A percentile compares a stretch with the other conserved stretches of the same genome.
phyloP scores from a whole-genome alignment of 805 yeast genomes.

The Tetrapisispora iriomotensis region DNA sequence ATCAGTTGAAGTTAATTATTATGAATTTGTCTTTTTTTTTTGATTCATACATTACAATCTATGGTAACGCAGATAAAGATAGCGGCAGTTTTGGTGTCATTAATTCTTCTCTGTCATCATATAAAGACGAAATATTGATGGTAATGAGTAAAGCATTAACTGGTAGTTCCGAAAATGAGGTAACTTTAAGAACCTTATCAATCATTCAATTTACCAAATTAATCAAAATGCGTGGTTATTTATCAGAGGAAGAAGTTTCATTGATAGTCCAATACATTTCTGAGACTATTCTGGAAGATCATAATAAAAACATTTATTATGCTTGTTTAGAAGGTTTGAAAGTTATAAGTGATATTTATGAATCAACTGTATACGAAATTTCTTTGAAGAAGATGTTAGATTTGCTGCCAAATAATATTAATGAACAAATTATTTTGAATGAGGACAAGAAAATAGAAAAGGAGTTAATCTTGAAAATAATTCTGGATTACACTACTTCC shows the following conservation, averaged over 20 bases:
- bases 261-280: conserved; percentile 56
- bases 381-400: conserved; percentile 44
- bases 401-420: conserved; percentile 39
- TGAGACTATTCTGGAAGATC: conserved; percentile 47
- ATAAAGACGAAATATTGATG: conserved; percentile 59
- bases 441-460: conserved; percentile 21
- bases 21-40: conserved; percentile 52
- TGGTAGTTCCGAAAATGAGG: conserved; percentile 57
- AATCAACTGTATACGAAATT: conserved; percentile 37
- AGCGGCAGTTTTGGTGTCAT: conserved; percentile 3
- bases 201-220: conserved; percentile 54
- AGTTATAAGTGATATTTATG: conserved; percentile 27
- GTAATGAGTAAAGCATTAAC: conserved; percentile 60
- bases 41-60: conserved; percentile 39
- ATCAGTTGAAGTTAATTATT: conserved; percentile 50
- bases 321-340: conserved; percentile 49
- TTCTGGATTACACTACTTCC: conserved; percentile 28
- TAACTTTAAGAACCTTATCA: conserved; percentile 57
- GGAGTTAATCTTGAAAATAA: conserved; percentile 29
- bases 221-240: conserved; percentile 39
- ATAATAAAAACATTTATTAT: conserved; percentile 40
- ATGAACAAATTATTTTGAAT: conserved; percentile 20
- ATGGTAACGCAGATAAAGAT: conserved; percentile 22
- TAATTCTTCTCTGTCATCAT: conserved; percentile 33
- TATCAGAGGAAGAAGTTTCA: conserved; percentile 46